Base-by-base conservation (phyloP, 805 yeast species). In the Phaffomyces opuntiae region DNA sequence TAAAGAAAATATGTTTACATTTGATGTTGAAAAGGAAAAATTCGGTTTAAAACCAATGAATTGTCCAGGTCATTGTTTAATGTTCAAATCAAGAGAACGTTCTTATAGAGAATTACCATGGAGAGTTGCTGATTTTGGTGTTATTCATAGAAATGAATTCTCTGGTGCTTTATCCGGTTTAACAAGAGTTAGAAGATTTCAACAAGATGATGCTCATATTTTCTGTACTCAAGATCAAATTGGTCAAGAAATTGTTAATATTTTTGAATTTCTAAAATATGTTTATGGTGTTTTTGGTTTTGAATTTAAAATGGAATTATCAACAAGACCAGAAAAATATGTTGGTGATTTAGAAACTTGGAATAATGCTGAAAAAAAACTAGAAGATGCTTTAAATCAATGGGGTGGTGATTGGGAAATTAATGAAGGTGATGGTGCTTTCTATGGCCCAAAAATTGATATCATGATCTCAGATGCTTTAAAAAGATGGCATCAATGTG, bases 101-200 rank as follows among this genome's bases (percentile, higher is more conserved):
- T 88, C 96, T 3, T 91, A 93, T 72, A 79, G 96, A 65, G 98
- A 93, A 69, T 75, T 91, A 66, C 99, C 99, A 61, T 86, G 96
- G 95, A 86, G 99, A 75, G 95, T 88, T 70, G 96, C 98, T 49
- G 99, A 91, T 68, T 90, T 90, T 54, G 96, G 97, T 69, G 97
- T 91, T 45, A 77, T 91, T 56, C 99, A 91, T 74, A 83, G 99
- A 75, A 91, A 91, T 67, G 99, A 91, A 69, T 87, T 84, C 58
- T 81, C 93, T 37, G 98, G 98, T 69, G 97, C 98, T 12, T 75
- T 91, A 55, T 81, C 96, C 37, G 93, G 93, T 42, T 80, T 91
- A 66, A 93, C 99, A 46, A 85, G 99, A 72, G 98, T 93, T 40
- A 86, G 99, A 73, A 82, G 98, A 70, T 91, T 91, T 86, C 99